Evolutionary conservation across 116 monocot species (phyloP), one percentile per base, ranked within the genome.

Genomic region (Iris pallida): DNA sequence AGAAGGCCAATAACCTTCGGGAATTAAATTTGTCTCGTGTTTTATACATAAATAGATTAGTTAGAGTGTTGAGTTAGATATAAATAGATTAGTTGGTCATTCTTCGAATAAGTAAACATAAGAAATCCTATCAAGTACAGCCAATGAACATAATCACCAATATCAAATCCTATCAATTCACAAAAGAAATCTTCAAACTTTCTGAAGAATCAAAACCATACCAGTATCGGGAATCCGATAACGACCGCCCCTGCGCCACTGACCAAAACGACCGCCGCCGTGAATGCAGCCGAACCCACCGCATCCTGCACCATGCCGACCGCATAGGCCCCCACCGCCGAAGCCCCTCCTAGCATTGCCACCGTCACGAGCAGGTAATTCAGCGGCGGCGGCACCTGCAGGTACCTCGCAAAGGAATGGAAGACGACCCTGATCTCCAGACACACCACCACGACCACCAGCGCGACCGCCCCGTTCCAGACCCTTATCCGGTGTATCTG

Each of bases 401-500:
- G 49, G 68, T 99, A 99, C 54, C 74, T 79, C 20, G 80, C 87
- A 69, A 99, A 99, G 9, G 98, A 90, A 42, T 81, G 90, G 67
- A 99, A 99, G 5, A 99, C 87, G 16, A 99, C 90, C 79, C 98
- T 83, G 43, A 99, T 61, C 80, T 99, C 98, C 19, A 99, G 78
- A 59, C 81, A 90, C 19, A 93, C 55, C 18, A 86, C 88, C 2
- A 93, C 82, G 53, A 93, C 80, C 14, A 93, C 77, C 80, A 99
- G 45, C 0, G 98, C 98, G 47, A 99, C 77, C 0, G 90, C 93
- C 9, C 98, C 98, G 76, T 99, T 99, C 44, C 79, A 84, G 48
- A 99, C 75, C 54, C 88, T 44, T 43, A 99, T 90, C 30, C 64
- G 53, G 8, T 82, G 78, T n/a, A 93, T 68, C 70, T 93, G 78